Evolutionary conservation across 208 protist species (phyloP), one percentile per base, ranked within the genome.

Genomic region (Histomonas meleagridis): DNA sequence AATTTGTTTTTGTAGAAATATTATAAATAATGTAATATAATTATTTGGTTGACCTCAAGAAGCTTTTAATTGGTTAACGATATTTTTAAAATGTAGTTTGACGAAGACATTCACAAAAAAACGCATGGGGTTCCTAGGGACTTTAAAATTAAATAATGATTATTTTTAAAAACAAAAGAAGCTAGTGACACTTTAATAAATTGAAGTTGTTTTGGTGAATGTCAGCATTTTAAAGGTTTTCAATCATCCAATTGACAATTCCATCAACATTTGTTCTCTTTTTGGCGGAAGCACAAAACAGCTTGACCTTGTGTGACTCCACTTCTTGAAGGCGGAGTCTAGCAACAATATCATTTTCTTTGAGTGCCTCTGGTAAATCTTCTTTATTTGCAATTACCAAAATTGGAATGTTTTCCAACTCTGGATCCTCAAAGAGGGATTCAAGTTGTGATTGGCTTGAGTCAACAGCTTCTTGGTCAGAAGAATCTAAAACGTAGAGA

Each of bases 371-470:
- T 49, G 70, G 40, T 51, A 49, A n/a, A 49, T 79, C 70, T n/a
- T 49, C 18, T 28, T 79, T 79, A 51, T 79, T 79, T 79, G 70
- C 70, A 79, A 79, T 79, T n/a, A 79, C 40, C 49, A 79, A 79
- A 79, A 79, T 79, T 43, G 70, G 70, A 1, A 46, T 79, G 28
- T 79, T 14, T 48, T n/a, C n/a, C 21, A 48, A 49, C 7, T 14
- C 28, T 79, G 46, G 40, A 79, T 49, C 40, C 16, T 46, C 18
- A 49, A 79, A 49, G 5, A 79, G 28, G 46, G 28, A 18, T 18
- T 23, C n/a, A 26, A 79, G 38, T 79, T 79, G 70, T 12, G 49
- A n/a, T 79, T 79, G 40, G 70, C 70, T 79, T 51, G 70, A 32
- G n/a, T 23, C 49, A 51, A 79, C 70, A 1, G 70, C 70, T 79